Percentiles rank a stretch among this genome's conserved stretches.
Conservation (phyloP, 2,329 filamentous ascomycete species). For the Emmonsia crescens region DNA sequence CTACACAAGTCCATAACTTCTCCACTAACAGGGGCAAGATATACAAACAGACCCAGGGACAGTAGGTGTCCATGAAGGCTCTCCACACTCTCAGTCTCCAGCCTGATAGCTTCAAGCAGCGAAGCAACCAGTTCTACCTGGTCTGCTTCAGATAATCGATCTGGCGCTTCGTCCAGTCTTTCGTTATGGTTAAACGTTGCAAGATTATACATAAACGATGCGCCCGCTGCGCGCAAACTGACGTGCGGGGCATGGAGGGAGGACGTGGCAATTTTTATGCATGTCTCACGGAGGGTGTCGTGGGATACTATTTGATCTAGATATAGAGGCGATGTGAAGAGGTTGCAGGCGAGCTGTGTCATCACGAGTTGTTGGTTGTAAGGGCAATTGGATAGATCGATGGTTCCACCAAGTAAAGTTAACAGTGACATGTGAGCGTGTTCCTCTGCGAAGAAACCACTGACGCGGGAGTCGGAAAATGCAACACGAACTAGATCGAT, state of each 20-base stretch:
- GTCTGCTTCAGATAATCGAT: slow-evolving; percentile 54
- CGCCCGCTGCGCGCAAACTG: slow-evolving; percentile 68
- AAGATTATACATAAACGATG: slow-evolving; percentile 76
- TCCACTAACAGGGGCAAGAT: slow-evolving; percentile 57
- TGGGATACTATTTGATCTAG: slow-evolving; percentile 50
- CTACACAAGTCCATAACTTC: slow-evolving; percentile 70
- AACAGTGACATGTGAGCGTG: slow-evolving; percentile 51
- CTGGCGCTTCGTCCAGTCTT: slow-evolving; percentile 45
- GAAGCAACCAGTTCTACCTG: slow-evolving; percentile 76
- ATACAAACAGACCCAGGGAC: slow-evolving; percentile 65
- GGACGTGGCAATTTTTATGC: slow-evolving; percentile 61
- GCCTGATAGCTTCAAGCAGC: slow-evolving; percentile 60
- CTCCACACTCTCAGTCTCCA: slow-evolving; percentile 47
- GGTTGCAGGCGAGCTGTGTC: slow-evolving; percentile 71
- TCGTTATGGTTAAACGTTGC: slow-evolving; percentile 57
- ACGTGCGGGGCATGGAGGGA: slow-evolving; percentile 70
- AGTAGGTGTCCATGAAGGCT: slow-evolving; percentile 66
- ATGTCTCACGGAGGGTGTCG: slow-evolving; percentile 41
- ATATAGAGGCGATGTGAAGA: slow-evolving; percentile 68
- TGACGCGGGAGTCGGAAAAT: slow-evolving; percentile 65
- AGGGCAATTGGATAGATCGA: slow-evolving; percentile 48
- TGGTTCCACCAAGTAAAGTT: slow-evolving; percentile 45
- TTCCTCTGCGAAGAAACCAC: slow-evolving; percentile 75
- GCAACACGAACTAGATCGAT: slow-evolving; percentile 76
- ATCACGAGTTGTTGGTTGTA: slow-evolving; percentile 78